phyloP scores from a whole-genome alignment of 331 rosid species.

The Quercus tomentella region DNA sequence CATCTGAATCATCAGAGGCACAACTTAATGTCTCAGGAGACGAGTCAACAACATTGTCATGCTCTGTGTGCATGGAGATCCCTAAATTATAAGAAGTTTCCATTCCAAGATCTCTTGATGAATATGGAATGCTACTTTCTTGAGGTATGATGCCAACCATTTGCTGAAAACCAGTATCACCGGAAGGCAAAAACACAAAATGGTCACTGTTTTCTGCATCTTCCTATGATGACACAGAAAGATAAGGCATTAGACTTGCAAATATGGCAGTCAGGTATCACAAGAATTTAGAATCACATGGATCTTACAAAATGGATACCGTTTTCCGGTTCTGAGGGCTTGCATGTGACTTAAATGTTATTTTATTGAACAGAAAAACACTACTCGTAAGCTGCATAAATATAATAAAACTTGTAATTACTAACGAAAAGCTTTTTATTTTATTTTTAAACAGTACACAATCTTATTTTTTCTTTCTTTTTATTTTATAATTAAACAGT shows the following conservation, averaged over 20 bases:
- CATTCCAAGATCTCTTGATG: conserved; percentile 35
- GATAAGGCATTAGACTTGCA: conserved; percentile 11
- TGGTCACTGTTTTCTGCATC: conserved; percentile 55
- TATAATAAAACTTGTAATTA: neutral
- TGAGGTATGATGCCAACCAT: conserved; percentile 50
- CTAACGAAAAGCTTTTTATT: neutral
- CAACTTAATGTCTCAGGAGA: conserved; percentile 25
- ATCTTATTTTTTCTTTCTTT: no score
- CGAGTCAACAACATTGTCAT: conserved; percentile 23
- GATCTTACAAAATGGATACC: neutral
- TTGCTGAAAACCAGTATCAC: conserved; percentile 51
- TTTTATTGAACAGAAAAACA: neutral
- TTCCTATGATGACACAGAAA: conserved; percentile 46
- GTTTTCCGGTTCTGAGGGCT: neutral
- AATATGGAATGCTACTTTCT: conserved; percentile 40
- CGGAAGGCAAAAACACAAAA: conserved; percentile 41
- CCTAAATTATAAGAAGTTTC: conserved; percentile 32
- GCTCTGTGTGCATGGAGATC: conserved; percentile 33
- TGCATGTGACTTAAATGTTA: neutral
- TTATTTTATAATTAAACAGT: no score
- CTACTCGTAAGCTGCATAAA: neutral
- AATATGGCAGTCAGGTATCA: neutral
- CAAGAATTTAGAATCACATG: neutral
- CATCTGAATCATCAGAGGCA: conserved; percentile 39
- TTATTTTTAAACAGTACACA: no score